phyloP scores from a whole-genome alignment of 768 basidiomycete species.

The Butyriboletus loyo region DNA sequence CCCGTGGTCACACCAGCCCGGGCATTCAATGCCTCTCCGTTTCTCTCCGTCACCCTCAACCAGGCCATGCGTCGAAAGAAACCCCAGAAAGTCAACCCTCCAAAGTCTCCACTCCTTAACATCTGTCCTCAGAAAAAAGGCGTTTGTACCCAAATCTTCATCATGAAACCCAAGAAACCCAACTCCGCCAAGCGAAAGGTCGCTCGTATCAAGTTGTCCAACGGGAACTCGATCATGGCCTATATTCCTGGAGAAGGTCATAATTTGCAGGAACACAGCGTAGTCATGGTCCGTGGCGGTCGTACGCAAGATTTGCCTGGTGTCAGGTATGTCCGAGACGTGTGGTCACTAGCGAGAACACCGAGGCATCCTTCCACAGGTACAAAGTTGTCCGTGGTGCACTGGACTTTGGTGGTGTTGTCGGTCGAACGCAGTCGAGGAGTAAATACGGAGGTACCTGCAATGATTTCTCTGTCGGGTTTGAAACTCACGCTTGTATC shows the following conservation, averaged over 20 bases:
- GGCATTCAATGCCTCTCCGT: slow-evolving; percentile 61
- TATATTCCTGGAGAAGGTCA: slow-evolving; percentile 98
- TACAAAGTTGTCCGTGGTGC: slow-evolving; percentile 96
- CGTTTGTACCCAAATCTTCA: slow-evolving; percentile 79
- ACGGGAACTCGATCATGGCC: slow-evolving; percentile 85
- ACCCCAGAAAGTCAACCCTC: slow-evolving; percentile 41
- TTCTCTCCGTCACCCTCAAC: slow-evolving; percentile 71
- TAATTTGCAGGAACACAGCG: slow-evolving; percentile 96
- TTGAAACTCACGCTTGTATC: slow-evolving; percentile 25
- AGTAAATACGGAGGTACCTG: slow-evolving; percentile 88
- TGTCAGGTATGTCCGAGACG: slow-evolving; percentile 68
- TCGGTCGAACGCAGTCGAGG: slow-evolving; percentile 72
- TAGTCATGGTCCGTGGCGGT: slow-evolving; percentile 92
- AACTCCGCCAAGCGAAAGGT: slow-evolving; percentile 99
- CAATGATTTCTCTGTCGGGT: neutral
- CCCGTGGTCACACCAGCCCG: slow-evolving; percentile 28
- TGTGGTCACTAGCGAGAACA: neutral
- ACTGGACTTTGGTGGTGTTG: slow-evolving; percentile 87
- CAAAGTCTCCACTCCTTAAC: slow-evolving; percentile 76
- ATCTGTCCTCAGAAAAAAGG: slow-evolving; percentile 86
- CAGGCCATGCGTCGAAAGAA: slow-evolving; percentile 82
- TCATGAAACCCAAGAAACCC: slow-evolving; percentile 91
- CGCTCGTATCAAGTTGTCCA: slow-evolving; percentile 87
- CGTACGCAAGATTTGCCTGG: slow-evolving; percentile 97
- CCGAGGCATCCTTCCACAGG: slow-evolving; percentile 39